Conservation (phyloP, 257 asterid species). For the Avicennia marina region DNA sequence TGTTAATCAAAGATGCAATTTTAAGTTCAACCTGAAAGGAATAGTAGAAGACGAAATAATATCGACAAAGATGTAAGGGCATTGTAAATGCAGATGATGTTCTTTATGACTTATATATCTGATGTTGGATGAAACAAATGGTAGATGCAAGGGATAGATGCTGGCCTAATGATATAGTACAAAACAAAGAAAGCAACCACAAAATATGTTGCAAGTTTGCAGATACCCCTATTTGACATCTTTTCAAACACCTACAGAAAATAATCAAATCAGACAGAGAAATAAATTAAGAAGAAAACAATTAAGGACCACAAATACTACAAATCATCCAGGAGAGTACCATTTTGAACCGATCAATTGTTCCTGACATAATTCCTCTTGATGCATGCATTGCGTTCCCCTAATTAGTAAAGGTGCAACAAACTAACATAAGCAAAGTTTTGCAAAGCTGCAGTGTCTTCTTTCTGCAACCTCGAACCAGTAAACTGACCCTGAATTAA, state of each 20-base stretch:
- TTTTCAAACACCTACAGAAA: constrained; percentile 76
- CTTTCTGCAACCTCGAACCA: constrained; percentile 1
- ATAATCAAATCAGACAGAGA: constrained; percentile 21
- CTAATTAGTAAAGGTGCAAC: constrained; percentile 27
- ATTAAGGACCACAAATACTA: background rate
- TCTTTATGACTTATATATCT: background rate
- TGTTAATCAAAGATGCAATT: background rate
- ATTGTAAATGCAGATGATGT: background rate
- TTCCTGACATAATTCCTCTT: constrained; percentile 86
- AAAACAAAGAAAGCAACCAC: constrained; percentile 61
- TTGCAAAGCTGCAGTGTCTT: background rate
- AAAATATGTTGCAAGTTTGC: constrained; percentile 72
- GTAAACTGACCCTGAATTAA: constrained; percentile 28
- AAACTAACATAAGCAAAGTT: constrained; percentile 4
- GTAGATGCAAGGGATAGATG: constrained; percentile 21
- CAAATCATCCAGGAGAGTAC: constrained; percentile 31
- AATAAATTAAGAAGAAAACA: constrained; percentile 8
- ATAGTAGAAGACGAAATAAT: background rate
- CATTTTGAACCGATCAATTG: constrained; percentile 89
- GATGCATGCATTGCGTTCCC: constrained; percentile 94
- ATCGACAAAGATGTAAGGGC: background rate
- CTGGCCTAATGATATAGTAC: constrained; percentile 64
- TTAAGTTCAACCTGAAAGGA: too few species aligned
- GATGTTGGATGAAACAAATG: constrained; percentile 1
- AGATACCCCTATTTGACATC: constrained; percentile 67